These are phyloP conservation scores for Suhomyces ambrosiae DNA, from an alignment of 1,139 yeast genomes.

Conservation along the genomic window DNA sequence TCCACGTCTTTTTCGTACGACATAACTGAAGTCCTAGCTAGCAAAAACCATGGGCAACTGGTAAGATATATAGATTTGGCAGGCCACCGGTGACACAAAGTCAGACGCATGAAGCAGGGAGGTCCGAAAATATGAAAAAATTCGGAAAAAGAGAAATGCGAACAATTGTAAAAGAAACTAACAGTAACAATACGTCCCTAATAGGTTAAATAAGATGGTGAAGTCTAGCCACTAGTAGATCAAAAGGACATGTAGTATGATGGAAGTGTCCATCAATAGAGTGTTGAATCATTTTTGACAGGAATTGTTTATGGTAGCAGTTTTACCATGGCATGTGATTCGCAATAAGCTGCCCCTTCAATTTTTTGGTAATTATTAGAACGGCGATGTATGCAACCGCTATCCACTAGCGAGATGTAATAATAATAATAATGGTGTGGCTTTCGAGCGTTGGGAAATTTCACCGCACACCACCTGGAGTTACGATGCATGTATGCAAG, in stretches of 20 bases:
- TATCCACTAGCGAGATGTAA: slow-evolving; percentile 3
- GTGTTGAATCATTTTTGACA: too few species aligned
- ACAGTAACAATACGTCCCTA: background rate
- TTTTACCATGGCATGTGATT: background rate
- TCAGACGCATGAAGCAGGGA: too few species aligned
- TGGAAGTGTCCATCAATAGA: too few species aligned
- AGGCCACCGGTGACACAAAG: background rate
- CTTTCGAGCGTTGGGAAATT: background rate
- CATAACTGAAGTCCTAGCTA: slow-evolving; percentile 1
- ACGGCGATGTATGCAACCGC: slow-evolving; percentile 3
- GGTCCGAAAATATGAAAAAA: slow-evolving; percentile 9
- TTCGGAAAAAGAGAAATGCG: slow-evolving; percentile 8
- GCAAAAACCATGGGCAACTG: background rate
- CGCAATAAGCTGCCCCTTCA: too few species aligned
- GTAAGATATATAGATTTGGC: background rate
- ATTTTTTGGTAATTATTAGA: too few species aligned
- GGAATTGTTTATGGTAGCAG: too few species aligned
- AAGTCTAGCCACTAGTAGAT: too few species aligned
- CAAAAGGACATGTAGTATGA: too few species aligned
- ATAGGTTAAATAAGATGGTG: background rate
- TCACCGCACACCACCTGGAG: background rate
- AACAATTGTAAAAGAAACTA: slow-evolving; percentile 3
- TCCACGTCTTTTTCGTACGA: slow-evolving; percentile 24
- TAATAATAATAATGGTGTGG: background rate
- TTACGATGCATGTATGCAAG: background rate